phyloP scores from a whole-genome alignment of 202 grass and related monocot genomes.

The Elaeis oleifera region DNA sequence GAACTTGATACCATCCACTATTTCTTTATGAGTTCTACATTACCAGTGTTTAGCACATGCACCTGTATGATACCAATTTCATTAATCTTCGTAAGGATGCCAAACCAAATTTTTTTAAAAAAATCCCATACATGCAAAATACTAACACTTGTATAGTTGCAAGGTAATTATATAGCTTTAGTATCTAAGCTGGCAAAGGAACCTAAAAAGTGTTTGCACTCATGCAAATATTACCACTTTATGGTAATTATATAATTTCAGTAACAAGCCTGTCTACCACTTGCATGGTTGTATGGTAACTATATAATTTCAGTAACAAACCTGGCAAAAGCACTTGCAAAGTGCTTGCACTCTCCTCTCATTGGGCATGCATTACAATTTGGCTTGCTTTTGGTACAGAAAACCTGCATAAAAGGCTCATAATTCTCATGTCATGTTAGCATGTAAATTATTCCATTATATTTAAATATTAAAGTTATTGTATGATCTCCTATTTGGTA shows the following conservation, averaged over 20 bases:
- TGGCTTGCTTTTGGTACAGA: constrained; percentile 76
- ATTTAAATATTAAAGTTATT: constrained; percentile 3
- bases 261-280: constrained; percentile 62
- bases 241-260: background rate
- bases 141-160: too few species aligned
- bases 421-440: background rate
- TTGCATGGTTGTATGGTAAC: too few species aligned
- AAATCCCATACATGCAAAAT: too few species aligned
- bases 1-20: too few species aligned
- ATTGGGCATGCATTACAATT: constrained; percentile 83
- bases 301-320: constrained; percentile 14
- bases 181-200: constrained; percentile 37
- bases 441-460: background rate
- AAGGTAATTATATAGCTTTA: background rate
- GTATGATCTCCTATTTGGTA: constrained; percentile 7
- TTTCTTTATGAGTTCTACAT: too few species aligned
- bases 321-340: constrained; percentile 87
- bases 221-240: too few species aligned
- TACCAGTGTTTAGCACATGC: too few species aligned
- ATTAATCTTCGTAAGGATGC: too few species aligned
- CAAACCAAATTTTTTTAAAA: too few species aligned
- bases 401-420: constrained; percentile 37
- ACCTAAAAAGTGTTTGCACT: too few species aligned
- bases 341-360: constrained; percentile 85
- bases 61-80: too few species aligned